phyloP scores from a whole-genome alignment of 129 eudicot species.

The Sambucus nigra region DNA sequence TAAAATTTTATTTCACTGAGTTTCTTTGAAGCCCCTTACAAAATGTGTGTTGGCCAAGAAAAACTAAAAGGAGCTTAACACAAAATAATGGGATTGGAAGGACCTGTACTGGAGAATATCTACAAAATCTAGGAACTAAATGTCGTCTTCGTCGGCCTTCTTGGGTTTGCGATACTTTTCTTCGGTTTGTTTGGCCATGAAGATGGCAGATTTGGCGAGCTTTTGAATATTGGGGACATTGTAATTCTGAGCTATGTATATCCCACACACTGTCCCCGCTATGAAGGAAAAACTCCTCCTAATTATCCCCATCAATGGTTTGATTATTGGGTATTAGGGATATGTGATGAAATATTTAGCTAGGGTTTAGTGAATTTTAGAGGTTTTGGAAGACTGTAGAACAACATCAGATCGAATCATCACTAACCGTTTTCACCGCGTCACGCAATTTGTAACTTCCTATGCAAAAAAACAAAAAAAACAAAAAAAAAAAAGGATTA shows the following conservation, averaged over 20 bases:
- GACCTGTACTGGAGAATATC: too few relatives aligned
- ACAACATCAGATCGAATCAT: too few relatives aligned
- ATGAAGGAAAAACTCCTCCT: slow-evolving; percentile 40
- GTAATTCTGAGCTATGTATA: slow-evolving; percentile 70
- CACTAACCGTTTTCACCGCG: too few relatives aligned
- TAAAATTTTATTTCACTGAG: too few relatives aligned
- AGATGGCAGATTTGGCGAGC: slow-evolving; percentile 25
- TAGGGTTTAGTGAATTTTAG: too few relatives aligned
- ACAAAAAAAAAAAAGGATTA: too few relatives aligned
- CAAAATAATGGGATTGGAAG: too few relatives aligned
- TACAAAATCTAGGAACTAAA: slow-evolving; percentile 17
- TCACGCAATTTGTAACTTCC: too few relatives aligned
- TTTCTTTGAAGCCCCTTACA: too few relatives aligned
- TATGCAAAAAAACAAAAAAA: too few relatives aligned
- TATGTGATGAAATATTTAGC: neutral
- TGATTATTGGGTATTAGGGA: too few relatives aligned
- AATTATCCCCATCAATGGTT: slow-evolving; percentile 39
- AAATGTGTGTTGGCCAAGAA: slow-evolving; percentile 4
- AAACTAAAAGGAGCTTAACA: slow-evolving; percentile 7
- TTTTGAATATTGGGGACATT: slow-evolving; percentile 49
- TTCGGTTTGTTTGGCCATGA: slow-evolving; percentile 38
- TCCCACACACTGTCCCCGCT: slow-evolving; percentile 43
- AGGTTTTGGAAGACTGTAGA: too few relatives aligned
- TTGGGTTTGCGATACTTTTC: slow-evolving; percentile 53
- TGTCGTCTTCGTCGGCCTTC: slow-evolving; percentile 34